Conservation (phyloP, 2,329 filamentous ascomycete genomes). For the Colletotrichum karsti region DNA sequence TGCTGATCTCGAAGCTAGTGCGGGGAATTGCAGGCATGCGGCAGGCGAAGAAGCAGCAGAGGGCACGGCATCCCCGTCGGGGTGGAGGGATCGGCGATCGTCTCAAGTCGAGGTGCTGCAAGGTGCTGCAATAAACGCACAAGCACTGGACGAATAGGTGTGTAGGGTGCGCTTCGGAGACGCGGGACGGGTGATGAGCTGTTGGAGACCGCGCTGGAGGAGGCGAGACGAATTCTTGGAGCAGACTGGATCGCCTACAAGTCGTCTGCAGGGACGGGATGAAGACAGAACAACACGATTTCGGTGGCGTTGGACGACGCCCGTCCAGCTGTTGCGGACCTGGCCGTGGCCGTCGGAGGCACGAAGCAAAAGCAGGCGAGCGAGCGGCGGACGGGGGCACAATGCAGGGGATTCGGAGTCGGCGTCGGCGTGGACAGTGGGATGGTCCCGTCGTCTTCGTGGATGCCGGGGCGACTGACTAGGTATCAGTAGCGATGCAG, state of each 20-base stretch:
- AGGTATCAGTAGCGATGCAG: neutral
- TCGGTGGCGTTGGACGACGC: conserved; percentile 1
- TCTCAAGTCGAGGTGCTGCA: conserved; percentile 15
- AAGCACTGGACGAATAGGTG: neutral
- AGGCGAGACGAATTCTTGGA: neutral
- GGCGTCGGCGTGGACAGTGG: neutral
- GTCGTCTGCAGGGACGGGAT: neutral
- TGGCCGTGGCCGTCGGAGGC: conserved; percentile 5
- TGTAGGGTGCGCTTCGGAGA: neutral
- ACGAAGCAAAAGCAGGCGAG: neutral
- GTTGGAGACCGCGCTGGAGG: neutral
- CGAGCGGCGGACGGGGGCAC: neutral
- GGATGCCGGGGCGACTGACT: neutral
- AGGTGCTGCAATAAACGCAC: neutral
- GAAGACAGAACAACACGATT: neutral
- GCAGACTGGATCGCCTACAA: neutral
- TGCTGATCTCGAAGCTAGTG: conserved; percentile 25
- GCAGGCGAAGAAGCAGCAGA: conserved; percentile 6
- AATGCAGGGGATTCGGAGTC: neutral
- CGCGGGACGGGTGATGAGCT: neutral
- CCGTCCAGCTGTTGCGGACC: conserved; percentile 4
- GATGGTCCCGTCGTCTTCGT: neutral
- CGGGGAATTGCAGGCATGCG: conserved; percentile 25
- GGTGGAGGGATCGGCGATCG: conserved; percentile 25
- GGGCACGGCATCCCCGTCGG: conserved; percentile 16